Evolutionary conservation across 805 yeast species (phyloP), one percentile per base, ranked within the genome.

Genomic region (Clavispora vitiphila): DNA sequence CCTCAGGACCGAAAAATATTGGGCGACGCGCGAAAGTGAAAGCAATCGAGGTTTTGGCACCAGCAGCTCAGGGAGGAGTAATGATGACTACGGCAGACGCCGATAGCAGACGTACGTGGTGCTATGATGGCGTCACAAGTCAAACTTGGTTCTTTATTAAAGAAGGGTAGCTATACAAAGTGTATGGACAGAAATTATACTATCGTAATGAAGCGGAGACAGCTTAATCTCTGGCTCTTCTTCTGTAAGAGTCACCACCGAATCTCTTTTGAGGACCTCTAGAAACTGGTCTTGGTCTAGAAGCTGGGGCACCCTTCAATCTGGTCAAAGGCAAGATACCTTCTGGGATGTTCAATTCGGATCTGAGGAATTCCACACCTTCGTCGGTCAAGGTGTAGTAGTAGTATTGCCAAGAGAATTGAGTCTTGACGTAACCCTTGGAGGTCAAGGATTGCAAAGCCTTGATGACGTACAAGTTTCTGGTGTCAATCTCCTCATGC

Each of bases 371-470:
- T 71, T 89, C 96, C 58, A 93, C 91, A 84, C 99, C 99, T 77
- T 87, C 96, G 71, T 93, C 98, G 71, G 98, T 93, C 72, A 93
- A 86, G 81, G 99, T 88, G 95, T 93, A 93, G 96, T 93, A 93
- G 81, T 93, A 93, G 83, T 88, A 88, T 83, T 90, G 97, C 99
- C 99, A 93, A 68, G 98, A 91, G 85, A 91, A 93, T 79, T 89
- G 98, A 65, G 99, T 93, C 87, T 91, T 89, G 76, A 93, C 98
- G 84, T 68, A 93, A 74, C 99, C 99, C 77, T 85, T 88, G 54
- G 99, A 93, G 69, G 96, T 88, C 75, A 93, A 87, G 55, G 98
- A 91, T 80, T 93, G 99, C 75, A 93, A 83, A 69, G 99, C 97
- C 85, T 93, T 93, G 83, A 93, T 88, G 63, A 71, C 99, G 71